These are phyloP conservation scores for Hyphopichia fennica DNA, from an alignment of 1,139 yeast genomes.

Conservation along the genomic window DNA sequence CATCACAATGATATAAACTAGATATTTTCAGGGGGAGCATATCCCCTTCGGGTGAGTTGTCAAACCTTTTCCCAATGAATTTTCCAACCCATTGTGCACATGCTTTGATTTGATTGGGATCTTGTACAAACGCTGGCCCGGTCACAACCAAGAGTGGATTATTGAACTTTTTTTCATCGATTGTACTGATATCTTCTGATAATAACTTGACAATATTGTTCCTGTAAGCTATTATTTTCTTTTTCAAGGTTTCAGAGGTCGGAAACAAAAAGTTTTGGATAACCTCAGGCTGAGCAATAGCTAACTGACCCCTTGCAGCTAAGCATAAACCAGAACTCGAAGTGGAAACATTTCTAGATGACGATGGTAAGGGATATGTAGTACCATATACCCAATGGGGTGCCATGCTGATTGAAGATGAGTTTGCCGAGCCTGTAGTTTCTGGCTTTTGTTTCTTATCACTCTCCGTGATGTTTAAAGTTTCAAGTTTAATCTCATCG, in stretches of 20 bases:
- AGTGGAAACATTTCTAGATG: conserved; percentile 5
- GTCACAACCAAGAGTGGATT: conserved; percentile 34
- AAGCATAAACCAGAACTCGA: conserved; percentile 21
- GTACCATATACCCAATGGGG: conserved; percentile 19
- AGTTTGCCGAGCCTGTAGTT: background rate
- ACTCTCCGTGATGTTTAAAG: background rate
- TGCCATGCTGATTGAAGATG: conserved; percentile 1
- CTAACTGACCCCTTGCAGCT: conserved; percentile 31
- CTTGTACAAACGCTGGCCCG: conserved; percentile 37
- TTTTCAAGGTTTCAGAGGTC: conserved; percentile 21
- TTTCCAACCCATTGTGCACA: conserved; percentile 45
- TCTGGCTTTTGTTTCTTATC: background rate
- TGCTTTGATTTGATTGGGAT: conserved; percentile 30
- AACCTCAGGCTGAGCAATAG: conserved; percentile 47
- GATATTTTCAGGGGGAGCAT: conserved; percentile 12
- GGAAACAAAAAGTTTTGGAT: conserved; percentile 44
- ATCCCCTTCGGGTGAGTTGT: conserved; percentile 2
- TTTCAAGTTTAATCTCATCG: background rate
- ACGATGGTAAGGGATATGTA: conserved; percentile 10
- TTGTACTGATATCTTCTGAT: conserved; percentile 7
- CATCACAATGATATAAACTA: conserved; percentile 11
- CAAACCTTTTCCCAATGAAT: conserved; percentile 16
- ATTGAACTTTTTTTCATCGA: conserved; percentile 4
- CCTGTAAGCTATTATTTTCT: conserved; percentile 27
- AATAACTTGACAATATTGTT: conserved; percentile 14